Evolutionary conservation across 129 eudicot genomes (phyloP), one percentile per base, ranked within the genome.

Genomic region (Apium graveolens): DNA sequence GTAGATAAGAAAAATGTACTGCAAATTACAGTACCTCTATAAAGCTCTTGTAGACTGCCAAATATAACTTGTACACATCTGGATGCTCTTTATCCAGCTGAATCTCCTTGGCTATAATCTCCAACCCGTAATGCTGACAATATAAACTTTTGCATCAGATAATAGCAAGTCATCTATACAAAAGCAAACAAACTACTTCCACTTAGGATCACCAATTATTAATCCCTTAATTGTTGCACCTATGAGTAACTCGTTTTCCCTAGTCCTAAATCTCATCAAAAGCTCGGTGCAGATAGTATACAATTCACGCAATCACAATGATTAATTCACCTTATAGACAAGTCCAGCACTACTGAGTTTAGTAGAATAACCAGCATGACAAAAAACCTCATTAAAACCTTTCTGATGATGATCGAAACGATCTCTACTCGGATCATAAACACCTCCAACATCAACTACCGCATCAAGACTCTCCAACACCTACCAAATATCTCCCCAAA

Each of bases 61-160:
- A 73, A 83, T 86, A 93, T 57, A 92, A 60, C 63, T 83, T 79
- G 10, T 85, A 87, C 78, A 92, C 93, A 29, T 92, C 86, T 10
- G 93, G 91, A 62, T 92, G 96, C 42, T 82, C 97, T 82, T 85
- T 81, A 41, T 92, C 90, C 76, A 88, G 84, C 74, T 90, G 88
- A 70, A 92, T 91, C 93, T 92, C 89, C 84, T 87, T 92, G 41
- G 96, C 97, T 73, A 92, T 91, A 35, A 93, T 86, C 87, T 93
- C 98, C 78, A 80, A 73, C 43, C 98, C 98, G 83, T 87, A 92
- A 81, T 93, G 98, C 98, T 91, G 82, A 9, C 49, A 18, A 81
- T 12, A 35, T 18, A 7, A 8, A 46, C 66, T 6, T 10, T 14
- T 11, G 34, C 53, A 72, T 72, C 27, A 72, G 76, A 72, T 72